A percentile compares a stretch with the other conserved stretches of the same genome.
Conservation (phyloP, 1,284 basidiomycete genomes). For the Ustilago loliicola region DNA sequence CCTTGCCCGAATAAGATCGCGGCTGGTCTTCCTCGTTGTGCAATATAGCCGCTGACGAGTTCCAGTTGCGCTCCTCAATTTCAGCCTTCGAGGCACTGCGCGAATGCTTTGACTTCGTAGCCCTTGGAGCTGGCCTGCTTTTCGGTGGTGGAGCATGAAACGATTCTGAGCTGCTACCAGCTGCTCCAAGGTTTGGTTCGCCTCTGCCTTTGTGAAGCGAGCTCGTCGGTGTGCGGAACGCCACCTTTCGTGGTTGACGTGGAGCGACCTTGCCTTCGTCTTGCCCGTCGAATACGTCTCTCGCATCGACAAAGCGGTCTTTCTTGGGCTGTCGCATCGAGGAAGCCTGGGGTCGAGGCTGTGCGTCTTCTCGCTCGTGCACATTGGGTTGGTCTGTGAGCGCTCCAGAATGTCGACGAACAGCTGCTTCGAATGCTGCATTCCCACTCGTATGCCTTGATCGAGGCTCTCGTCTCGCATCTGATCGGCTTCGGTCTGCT, state of each 20-base stretch:
- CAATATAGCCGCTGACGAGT: slow-evolving; percentile 26
- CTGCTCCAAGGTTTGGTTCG: slow-evolving; percentile 2
- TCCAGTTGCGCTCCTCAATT: slow-evolving; percentile 29
- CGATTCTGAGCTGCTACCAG: slow-evolving; percentile 26
- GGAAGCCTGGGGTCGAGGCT: slow-evolving; percentile 7
- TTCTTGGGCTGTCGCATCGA: slow-evolving; percentile 14
- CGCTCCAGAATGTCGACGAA: slow-evolving; percentile 3
- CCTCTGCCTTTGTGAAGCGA: slow-evolving; percentile 33
- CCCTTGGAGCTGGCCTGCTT: background rate
- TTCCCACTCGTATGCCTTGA: background rate
- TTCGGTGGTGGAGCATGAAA: slow-evolving; percentile 12
- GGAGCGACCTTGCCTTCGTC: background rate
- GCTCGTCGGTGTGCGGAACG: slow-evolving; percentile 30
- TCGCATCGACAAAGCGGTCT: slow-evolving; percentile 15
- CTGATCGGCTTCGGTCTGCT: slow-evolving; percentile 1
- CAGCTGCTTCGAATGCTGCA: slow-evolving; percentile 14
- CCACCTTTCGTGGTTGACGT: slow-evolving; percentile 20
- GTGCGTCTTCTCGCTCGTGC: background rate
- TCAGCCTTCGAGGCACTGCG: slow-evolving; percentile 17
- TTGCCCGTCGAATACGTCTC: background rate
- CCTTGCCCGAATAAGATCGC: slow-evolving; percentile 10
- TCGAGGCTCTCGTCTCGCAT: slow-evolving; percentile 5
- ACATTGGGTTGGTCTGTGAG: background rate
- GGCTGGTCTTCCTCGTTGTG: slow-evolving; percentile 18
- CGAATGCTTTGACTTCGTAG: slow-evolving; percentile 17